Evolutionary conservation across 1,284 basidiomycete genomes (phyloP).

Genomic region (Leccinum angustisporum): DNA sequence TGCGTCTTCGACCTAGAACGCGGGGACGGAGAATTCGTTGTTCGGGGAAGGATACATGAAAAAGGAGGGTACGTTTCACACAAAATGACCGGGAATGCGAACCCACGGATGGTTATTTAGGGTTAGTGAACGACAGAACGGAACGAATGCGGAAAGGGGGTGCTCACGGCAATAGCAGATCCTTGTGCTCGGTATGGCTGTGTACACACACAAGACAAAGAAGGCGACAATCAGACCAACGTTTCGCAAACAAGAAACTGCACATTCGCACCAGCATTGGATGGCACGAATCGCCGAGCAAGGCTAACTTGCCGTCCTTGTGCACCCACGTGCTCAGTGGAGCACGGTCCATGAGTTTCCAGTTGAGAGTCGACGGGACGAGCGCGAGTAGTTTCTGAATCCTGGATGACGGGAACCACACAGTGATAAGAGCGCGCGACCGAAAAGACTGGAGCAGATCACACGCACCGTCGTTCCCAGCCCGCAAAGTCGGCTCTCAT

Average conservation of each 20-base stretch:
- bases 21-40: not conserved
- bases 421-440: slow-evolving; percentile 2
- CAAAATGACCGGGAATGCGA: not conserved
- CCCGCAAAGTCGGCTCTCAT: slow-evolving; percentile 46
- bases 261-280: slow-evolving; percentile 57
- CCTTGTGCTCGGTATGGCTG: slow-evolving; percentile 71
- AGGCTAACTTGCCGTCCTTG: slow-evolving; percentile 43
- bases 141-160: not conserved
- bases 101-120: not conserved
- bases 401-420: slow-evolving; percentile 29
- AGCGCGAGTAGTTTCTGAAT: slow-evolving; percentile 49
- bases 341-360: slow-evolving; percentile 50
- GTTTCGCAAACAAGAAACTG: not conserved
- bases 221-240: not conserved
- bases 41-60: not conserved
- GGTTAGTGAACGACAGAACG: not conserved
- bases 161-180: slow-evolving; percentile 59
- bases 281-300: slow-evolving; percentile 59
- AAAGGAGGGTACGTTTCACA: not conserved
- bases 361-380: slow-evolving; percentile 48
- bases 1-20: slow-evolving; percentile 56
- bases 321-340: slow-evolving; percentile 53
- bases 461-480: slow-evolving; percentile 48
- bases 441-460: slow-evolving; percentile 1
- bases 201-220: not conserved